Base-by-base conservation (phyloP, 169 alveolate species). In the Blepharisma undulans region DNA sequence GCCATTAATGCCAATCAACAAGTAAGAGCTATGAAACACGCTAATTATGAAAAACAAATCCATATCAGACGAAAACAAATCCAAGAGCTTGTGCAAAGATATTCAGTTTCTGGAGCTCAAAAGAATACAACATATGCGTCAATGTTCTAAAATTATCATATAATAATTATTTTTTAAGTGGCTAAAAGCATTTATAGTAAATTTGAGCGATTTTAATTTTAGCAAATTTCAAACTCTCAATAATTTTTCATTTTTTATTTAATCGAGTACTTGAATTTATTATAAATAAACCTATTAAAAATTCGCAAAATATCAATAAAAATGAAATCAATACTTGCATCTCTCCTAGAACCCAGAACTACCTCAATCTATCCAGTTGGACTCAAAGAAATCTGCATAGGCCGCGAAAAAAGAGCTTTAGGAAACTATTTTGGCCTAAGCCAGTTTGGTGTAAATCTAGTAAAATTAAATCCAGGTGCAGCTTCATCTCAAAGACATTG, bases 1-100 rank as follows among this genome's bases (percentile, higher is more conserved):
- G 90, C 90, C 8, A 84, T 90, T 7, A 32, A 90, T 72, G 90
- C 93, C 33, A 79, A 77, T 36, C 84, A 86, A 34, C 77, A 25
- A 30, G 91, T 80, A 8, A 33, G 79, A 36, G 1, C 0, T 7
- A 16, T 27, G 12, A 77, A 89, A 25, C 82, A 27, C 60, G 34
- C 48, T 59, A 86, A 72, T 14, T 86, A 25, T 71, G 91, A 86
- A 86, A 86, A 86, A 27, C 80, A 71, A 85, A 21, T 22, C 8
- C 91, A 71, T 21, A 21, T 36, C 12, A 60, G 91, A 48, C 61
- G 29, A 86, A 86, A 48, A 48, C 34, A 61, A 34, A 86, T 86
- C 19, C 74, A 82, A 10, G 89, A 82, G n/a, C 18, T 60, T 10
- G 60, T 82, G 16, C 74, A 82, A 22, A 82, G 76, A 78, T 82